Base-by-base conservation (phyloP, 1,139 yeast genomes). In the Scheffersomyces parashehatae region DNA sequence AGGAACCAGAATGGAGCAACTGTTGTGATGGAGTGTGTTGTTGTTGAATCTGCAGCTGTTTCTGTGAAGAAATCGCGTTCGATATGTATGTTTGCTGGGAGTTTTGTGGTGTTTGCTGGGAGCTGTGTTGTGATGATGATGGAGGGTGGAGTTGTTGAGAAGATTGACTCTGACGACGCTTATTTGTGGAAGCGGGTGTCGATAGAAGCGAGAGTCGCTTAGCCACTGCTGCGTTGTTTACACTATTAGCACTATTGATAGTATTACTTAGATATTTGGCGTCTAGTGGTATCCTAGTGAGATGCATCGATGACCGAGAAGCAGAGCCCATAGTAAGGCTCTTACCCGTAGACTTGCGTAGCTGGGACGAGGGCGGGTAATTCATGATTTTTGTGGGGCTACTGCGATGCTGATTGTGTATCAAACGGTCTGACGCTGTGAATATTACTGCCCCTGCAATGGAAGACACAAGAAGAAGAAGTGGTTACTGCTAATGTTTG, bases 181-280 rank as follows among this genome's bases (percentile, higher is more conserved):
- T 67, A 43, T 60, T 61, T 38, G 65, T 60, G 8, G 70, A 63
- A 11, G 76, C 74, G 2, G 78, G 76, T 3, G 75, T 70, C 13
- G 70, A 60, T 10, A 70, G 58, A 14, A 73, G 52, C 16, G 75
- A 70, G 44, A 67, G 55, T 39, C 76, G 52, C 45, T 67, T 68
- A 37, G 60, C 54, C 29, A 54, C 41, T 14, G 51, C 45, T 16
- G 55, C 12, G 10, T 38, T 28, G 12, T 36, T 41, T 24, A 34
- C 35, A 12, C 33, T 16, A 12, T 35, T 39, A 34, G 28, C 28
- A 6, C 35, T 26, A 28, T 20, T 20, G 26, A 20, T 20, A 8
- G 26, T 20, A 20, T 20, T 20, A 20, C 26, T 16, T 14, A 11
- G 32, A 26, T 35, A 29, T n/a, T 45, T 33, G 32, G 53, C 43